These are phyloP conservation scores for Vaccinium macrocarpon DNA, from an alignment of 148 eudicot genomes.

Conservation along the genomic window DNA sequence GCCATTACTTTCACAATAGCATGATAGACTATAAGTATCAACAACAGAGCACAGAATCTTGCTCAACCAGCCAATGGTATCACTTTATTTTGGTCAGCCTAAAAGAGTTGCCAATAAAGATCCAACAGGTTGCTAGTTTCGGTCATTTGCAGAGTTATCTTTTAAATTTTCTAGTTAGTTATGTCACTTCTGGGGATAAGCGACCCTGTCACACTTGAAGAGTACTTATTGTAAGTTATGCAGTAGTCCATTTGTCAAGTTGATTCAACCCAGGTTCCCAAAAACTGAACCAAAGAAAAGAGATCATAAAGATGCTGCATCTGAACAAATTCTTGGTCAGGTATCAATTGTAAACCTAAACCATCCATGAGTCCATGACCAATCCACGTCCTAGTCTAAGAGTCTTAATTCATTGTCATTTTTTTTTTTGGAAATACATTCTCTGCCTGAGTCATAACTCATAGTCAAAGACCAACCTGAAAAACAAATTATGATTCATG, in stretches of 20 bases:
- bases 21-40: background rate
- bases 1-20: background rate
- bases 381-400: background rate
- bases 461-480: background rate
- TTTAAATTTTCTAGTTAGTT: background rate
- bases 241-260: background rate
- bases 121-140: background rate
- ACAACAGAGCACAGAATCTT: background rate
- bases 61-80: background rate
- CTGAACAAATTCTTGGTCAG: conserved; percentile 7
- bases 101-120: background rate
- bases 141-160: background rate
- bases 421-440: background rate
- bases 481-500: background rate
- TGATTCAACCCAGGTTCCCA: background rate
- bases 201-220: background rate
- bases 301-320: background rate
- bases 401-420: background rate
- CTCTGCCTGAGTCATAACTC: background rate
- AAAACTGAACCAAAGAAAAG: background rate
- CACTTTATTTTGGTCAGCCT: conserved; percentile 3
- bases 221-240: background rate
- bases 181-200: background rate
- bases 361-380: conserved; percentile 1
- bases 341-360: background rate